Percentiles rank a stretch among this genome's conserved stretches.
phyloP scores from a whole-genome alignment of 169 alveolate genomes.

The Cryptosporidium ubiquitum region DNA sequence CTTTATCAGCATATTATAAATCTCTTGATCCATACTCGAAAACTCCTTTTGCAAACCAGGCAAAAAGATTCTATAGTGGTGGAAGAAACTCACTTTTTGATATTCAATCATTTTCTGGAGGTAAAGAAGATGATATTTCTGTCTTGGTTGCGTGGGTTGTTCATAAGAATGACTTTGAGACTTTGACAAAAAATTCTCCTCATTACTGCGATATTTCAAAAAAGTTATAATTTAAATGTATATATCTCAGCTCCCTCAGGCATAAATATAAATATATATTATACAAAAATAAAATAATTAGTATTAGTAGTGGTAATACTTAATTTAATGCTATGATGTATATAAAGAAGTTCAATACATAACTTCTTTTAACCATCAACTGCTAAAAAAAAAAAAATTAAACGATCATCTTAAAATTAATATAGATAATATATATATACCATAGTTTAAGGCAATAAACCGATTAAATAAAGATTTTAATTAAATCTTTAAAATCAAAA shows the following conservation, averaged over 20 bases:
- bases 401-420: too few relatives aligned
- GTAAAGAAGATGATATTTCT: slow-evolving; percentile 77
- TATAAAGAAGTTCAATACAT: too few relatives aligned
- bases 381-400: not conserved
- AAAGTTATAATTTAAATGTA: not conserved
- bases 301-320: not conserved
- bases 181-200: slow-evolving; percentile 31
- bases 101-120: slow-evolving; percentile 48
- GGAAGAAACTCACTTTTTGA: not conserved
- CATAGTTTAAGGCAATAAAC: too few relatives aligned
- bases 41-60: slow-evolving; percentile 69
- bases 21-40: slow-evolving; percentile 55
- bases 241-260: too few relatives aligned
- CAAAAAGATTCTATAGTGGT: slow-evolving; percentile 53
- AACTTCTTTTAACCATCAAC: too few relatives aligned
- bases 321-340: not conserved
- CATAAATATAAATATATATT: too few relatives aligned
- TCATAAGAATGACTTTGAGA: slow-evolving; percentile 36
- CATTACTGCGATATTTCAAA: slow-evolving; percentile 33
- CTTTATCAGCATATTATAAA: slow-evolving; percentile 65
- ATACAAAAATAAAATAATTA: too few relatives aligned
- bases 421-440: not conserved
- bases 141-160: slow-evolving; percentile 77
- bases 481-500: too few relatives aligned
- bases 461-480: too few relatives aligned